Evolutionary conservation across 345 rosid species (phyloP).

Genomic region (Salix brachista): DNA sequence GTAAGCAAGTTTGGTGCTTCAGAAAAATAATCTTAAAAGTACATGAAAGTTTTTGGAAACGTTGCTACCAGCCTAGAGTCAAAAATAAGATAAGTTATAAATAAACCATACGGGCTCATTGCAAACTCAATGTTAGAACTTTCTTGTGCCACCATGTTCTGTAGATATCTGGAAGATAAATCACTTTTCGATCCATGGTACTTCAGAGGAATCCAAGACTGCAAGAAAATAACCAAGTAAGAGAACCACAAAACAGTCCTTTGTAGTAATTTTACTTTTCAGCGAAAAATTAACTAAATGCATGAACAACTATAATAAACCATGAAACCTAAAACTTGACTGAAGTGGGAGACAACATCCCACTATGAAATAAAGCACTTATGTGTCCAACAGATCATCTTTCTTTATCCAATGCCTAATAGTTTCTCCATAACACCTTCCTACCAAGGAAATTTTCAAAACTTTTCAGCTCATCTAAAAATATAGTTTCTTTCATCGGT

Average conservation of each 20-base stretch:
- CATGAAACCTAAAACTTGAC: neutral
- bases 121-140: conserved; percentile 55
- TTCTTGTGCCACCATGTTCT: conserved; percentile 52
- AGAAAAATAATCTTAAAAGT: neutral
- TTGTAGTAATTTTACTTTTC: too few relatives aligned
- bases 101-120: conserved; percentile 59
- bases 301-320: neutral
- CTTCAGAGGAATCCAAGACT: conserved; percentile 73
- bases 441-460: neutral
- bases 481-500: neutral
- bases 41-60: neutral
- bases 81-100: conserved; percentile 9
- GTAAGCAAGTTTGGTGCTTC: conserved; percentile 3
- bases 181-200: conserved; percentile 74
- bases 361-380: neutral
- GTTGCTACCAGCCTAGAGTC: neutral
- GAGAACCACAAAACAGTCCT: neutral
- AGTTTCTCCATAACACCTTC: neutral
- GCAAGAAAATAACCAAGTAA: conserved; percentile 18
- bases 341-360: neutral
- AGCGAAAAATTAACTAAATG: neutral
- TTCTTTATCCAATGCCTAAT: neutral
- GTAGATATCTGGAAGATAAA: conserved; percentile 48
- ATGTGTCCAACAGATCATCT: neutral
- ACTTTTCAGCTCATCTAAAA: neutral